Conservation (phyloP, 2,329 filamentous ascomycete genomes). For the Fusarium chuoi region DNA sequence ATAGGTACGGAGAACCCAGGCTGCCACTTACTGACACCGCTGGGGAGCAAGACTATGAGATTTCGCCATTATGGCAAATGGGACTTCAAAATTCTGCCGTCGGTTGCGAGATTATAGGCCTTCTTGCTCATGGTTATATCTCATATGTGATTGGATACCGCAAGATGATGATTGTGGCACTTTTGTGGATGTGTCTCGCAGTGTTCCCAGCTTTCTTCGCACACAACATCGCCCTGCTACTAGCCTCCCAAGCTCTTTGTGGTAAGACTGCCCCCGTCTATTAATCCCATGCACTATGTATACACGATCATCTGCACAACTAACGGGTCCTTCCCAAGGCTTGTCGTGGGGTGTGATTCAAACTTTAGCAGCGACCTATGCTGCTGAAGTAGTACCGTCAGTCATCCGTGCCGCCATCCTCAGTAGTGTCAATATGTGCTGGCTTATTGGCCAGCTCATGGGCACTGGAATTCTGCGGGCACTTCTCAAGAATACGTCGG, state of each 20-base stretch:
- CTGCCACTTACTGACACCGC: not conserved
- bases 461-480: constrained; percentile 42
- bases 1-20: constrained; percentile 40
- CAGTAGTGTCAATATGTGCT: constrained; percentile 53
- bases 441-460: constrained; percentile 53
- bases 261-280: not conserved
- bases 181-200: constrained; percentile 48
- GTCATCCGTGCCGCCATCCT: constrained; percentile 47
- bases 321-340: not conserved
- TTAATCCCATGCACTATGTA: accelerated
- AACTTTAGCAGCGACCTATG: constrained; percentile 51
- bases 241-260: constrained; percentile 48
- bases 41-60: constrained; percentile 7
- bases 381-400: constrained; percentile 49
- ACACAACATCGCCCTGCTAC: constrained; percentile 41
- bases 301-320: not conserved
- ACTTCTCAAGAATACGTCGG: not conserved
- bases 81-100: not conserved
- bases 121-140: constrained; percentile 52
- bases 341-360: constrained; percentile 49
- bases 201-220: constrained; percentile 53
- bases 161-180: constrained; percentile 50
- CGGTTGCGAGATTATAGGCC: constrained; percentile 45
- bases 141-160: constrained; percentile 50
- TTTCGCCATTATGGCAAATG: not conserved